Base-by-base conservation (phyloP, 139 green algal genomes). In the Tetraselmis chui region DNA sequence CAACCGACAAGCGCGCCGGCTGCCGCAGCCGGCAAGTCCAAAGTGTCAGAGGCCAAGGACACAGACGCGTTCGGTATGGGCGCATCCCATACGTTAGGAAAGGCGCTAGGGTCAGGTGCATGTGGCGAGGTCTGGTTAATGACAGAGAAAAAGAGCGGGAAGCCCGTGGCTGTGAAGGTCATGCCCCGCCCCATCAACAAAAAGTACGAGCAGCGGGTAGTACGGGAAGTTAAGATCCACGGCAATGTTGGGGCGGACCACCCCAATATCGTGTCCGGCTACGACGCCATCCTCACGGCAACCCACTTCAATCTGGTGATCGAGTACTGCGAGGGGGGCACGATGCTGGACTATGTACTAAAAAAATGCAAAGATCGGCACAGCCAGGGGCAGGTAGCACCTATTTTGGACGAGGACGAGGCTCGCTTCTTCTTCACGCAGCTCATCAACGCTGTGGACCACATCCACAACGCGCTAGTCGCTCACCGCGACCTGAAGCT, bases 401-500 rank as follows among this genome's bases (percentile, higher is more conserved):
- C 81, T n/a, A 86, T 84, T 18, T 18, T 67, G 18, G 45, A 67
- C 45, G 45, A 67, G 45, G 45, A 67, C 45, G 45, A 67, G 45
- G 45, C 45, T 5, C 45, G 45, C 45, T 67, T 67, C 45, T 67
- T 67, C 45, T 67, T 67, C 45, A 5, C 5, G 11, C 45, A 67
- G 45, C 45, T 67, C 76, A 28, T 28, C 32, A 28, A 31, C 84
- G 45, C 45, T 5, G 45, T 67, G 45, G 45, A 67, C 11, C 45
- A 67, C 45, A 67, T 67, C 45, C 45, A 67, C 45, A 67, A 67
- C 45, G 45, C 45, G 32, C 84, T 83, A 58, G 74, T 93, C 28
- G 90, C 82, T 26, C 90, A 93, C 76, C 77, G 90, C 2, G 90
- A 93, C 75, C 80, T 87, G 45, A 87, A 87, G 80, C 84, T 87